A percentile compares a stretch with the other conserved stretches of the same genome.
These are phyloP conservation scores for Pleurotus cornucopiae DNA, from an alignment of 768 basidiomycete species.

Conservation along the genomic window DNA sequence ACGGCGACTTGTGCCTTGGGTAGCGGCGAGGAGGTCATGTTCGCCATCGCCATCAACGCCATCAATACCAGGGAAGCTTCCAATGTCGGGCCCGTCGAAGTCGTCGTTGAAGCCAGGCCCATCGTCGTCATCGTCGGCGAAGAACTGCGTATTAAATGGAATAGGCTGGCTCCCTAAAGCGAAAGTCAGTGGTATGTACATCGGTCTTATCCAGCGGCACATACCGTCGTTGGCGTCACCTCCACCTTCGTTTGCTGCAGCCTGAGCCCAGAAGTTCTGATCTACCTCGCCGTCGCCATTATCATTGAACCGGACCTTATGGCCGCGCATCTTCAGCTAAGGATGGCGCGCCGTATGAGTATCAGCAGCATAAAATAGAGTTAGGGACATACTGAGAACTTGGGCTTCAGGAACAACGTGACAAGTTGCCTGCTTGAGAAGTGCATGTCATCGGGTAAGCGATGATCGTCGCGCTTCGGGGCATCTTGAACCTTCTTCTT, in stretches of 20 bases:
- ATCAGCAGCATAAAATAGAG: conserved; percentile 4
- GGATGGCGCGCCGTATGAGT: background rate
- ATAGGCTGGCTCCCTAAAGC: conserved; percentile 36
- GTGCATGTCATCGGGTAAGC: conserved; percentile 95
- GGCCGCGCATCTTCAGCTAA: conserved; percentile 88
- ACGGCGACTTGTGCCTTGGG: conserved; percentile 71
- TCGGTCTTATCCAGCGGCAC: conserved; percentile 14
- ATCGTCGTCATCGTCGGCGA: conserved; percentile 88
- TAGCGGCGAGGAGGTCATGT: conserved; percentile 83
- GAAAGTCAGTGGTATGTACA: too few species aligned
- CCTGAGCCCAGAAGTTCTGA: conserved; percentile 96
- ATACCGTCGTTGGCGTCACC: conserved; percentile 62
- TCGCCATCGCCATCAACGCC: conserved; percentile 59
- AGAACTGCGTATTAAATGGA: conserved; percentile 96
- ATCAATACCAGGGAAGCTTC: conserved; percentile 12
- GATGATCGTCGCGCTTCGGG: conserved; percentile 63
- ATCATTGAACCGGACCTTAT: conserved; percentile 50
- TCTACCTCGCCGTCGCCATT: conserved; percentile 85
- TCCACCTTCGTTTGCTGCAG: conserved; percentile 79
- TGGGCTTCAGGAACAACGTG: conserved; percentile 92
- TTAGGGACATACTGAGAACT: conserved; percentile 71
- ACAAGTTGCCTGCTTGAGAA: conserved; percentile 89
- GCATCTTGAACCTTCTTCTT: conserved; percentile 55
- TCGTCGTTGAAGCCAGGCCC: conserved; percentile 71
- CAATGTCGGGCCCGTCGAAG: conserved; percentile 39